A percentile compares a stretch with the other conserved stretches of the same genome.
Conservation (phyloP, 257 asterid genomes). For the Misopates orontium region DNA sequence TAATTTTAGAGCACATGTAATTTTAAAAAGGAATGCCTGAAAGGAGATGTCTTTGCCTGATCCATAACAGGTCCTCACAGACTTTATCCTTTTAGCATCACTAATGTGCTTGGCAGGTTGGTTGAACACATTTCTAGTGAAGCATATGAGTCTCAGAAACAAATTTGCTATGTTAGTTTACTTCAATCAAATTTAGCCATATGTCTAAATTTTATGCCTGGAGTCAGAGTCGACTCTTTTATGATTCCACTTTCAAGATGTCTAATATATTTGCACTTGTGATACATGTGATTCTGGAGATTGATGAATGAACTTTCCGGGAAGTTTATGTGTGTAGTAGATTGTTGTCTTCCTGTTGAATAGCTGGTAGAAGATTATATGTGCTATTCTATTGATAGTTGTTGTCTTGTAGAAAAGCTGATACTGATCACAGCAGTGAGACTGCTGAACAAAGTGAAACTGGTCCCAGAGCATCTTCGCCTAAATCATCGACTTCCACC, state of each 20-base stretch:
- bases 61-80: too few species aligned
- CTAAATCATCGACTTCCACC: conserved; percentile 44
- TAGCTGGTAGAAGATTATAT: too few species aligned
- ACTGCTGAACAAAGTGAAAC: conserved; percentile 45
- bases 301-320: conserved; percentile 22
- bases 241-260: not conserved
- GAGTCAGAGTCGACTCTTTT: conserved; percentile 2
- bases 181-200: too few species aligned
- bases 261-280: conserved; percentile 1
- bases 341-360: too few species aligned
- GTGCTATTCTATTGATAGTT: conserved; percentile 9
- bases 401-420: conserved; percentile 60
- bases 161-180: too few species aligned
- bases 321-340: not conserved
- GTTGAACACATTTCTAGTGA: conserved; percentile 8
- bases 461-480: conserved; percentile 48
- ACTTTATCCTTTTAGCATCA: too few species aligned
- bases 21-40: too few species aligned
- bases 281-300: not conserved
- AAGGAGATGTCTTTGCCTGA: too few species aligned
- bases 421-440: conserved; percentile 40
- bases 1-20: too few species aligned
- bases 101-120: too few species aligned
- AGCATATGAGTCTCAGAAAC: not conserved
- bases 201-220: not conserved